Evolutionary conservation across 768 basidiomycete species (phyloP).

Genomic region (Suillus paluster): DNA sequence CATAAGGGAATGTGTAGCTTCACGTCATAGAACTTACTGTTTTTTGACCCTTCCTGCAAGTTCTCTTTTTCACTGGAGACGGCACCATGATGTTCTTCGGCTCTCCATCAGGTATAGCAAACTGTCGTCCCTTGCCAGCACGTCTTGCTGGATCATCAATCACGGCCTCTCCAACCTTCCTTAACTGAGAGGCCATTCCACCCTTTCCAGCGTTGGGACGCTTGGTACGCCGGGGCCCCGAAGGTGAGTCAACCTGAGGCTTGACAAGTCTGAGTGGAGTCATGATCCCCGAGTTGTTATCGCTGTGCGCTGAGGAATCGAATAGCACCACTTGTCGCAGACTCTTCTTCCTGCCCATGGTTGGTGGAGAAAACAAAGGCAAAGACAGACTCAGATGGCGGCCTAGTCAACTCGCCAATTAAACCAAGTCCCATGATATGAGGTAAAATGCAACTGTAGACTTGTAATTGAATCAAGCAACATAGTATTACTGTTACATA

Average conservation of each 20-base stretch:
- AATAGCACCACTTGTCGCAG: too few species aligned
- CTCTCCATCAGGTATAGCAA: slow-evolving; percentile 1
- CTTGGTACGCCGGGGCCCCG: background rate
- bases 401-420: background rate
- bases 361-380: too few species aligned
- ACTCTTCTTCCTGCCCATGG: too few species aligned
- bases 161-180: background rate
- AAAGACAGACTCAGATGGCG: too few species aligned
- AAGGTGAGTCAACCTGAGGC: background rate
- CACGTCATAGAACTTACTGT: background rate
- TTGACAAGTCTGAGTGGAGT: background rate
- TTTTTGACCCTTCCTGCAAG: background rate
- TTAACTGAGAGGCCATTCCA: background rate
- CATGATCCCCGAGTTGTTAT: background rate
- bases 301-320: background rate
- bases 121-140: background rate
- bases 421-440: slow-evolving; percentile 3
- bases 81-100: background rate
- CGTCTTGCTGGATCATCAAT: background rate
- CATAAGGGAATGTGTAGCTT: background rate
- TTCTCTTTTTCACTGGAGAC: background rate
- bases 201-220: background rate
- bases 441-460: background rate
- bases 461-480: background rate
- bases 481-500: too few species aligned